A percentile compares a stretch with the other conserved stretches of the same genome.
These are phyloP conservation scores for Colletotrichum sp. DNA, from an alignment of 2,329 filamentous ascomycete species.

Conservation along the genomic window DNA sequence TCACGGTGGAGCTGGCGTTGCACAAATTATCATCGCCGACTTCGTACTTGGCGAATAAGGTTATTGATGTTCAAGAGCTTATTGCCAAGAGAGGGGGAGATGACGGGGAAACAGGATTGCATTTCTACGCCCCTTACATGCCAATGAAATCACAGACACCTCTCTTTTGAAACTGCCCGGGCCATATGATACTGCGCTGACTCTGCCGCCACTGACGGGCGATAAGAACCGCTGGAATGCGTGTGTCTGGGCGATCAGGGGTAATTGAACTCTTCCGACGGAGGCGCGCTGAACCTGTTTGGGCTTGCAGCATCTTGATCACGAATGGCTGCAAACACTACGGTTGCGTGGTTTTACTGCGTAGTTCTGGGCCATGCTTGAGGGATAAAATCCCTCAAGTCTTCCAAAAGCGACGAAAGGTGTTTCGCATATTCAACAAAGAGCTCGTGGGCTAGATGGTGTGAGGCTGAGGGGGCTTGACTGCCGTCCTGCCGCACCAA, in stretches of 20 bases:
- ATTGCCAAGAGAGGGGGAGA: neutral
- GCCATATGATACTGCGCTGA: neutral
- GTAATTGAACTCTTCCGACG: neutral
- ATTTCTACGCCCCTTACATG: neutral
- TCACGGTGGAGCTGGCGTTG: neutral
- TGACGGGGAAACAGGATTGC: neutral
- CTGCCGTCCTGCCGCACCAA: neutral
- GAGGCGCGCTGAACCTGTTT: neutral
- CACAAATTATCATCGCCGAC: neutral
- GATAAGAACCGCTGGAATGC: neutral
- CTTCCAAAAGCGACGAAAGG: neutral
- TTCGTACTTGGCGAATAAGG: neutral
- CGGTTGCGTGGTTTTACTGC: neutral
- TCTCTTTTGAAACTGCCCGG: neutral
- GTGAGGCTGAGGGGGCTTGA: neutral
- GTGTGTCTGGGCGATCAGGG: neutral
- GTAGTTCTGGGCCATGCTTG: neutral
- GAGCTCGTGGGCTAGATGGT: neutral
- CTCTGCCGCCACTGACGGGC: neutral
- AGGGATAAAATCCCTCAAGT: neutral
- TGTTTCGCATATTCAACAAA: neutral
- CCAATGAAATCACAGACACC: neutral
- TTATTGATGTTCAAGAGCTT: neutral
- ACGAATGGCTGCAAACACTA: neutral
- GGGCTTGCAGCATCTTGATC: neutral